phyloP scores from a whole-genome alignment of 768 basidiomycete genomes.

The Auricularia auricula-judae region DNA sequence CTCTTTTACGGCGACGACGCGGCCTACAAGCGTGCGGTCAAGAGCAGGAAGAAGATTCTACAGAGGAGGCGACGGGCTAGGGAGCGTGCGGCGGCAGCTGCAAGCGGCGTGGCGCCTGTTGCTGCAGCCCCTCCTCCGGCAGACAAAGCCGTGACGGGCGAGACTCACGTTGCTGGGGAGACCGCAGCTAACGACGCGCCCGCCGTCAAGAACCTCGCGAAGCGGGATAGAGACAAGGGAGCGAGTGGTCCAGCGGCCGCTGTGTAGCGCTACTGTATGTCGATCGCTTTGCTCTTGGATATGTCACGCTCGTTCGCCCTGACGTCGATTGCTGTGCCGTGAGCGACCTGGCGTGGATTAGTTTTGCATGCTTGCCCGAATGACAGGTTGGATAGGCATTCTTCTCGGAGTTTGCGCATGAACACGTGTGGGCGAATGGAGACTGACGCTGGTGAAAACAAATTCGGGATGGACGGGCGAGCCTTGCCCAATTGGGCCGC shows the following conservation, averaged over 20 bases:
- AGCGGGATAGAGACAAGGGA: slow-evolving; percentile 2
- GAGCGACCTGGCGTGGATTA: neutral
- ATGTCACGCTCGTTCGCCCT: neutral
- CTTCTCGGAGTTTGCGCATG: too few species aligned
- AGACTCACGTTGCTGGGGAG: slow-evolving; percentile 3
- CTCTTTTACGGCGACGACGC: slow-evolving; percentile 81
- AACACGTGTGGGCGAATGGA: too few species aligned
- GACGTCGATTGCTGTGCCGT: neutral
- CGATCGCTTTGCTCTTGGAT: neutral
- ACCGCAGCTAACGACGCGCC: slow-evolving; percentile 5
- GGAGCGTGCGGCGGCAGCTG: slow-evolving; percentile 53
- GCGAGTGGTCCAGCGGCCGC: neutral
- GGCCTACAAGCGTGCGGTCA: slow-evolving; percentile 51
- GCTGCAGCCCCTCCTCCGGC: slow-evolving; percentile 7
- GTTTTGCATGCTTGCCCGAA: neutral
- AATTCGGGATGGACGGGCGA: neutral
- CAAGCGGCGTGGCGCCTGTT: slow-evolving; percentile 24
- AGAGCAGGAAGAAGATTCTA: slow-evolving; percentile 70
- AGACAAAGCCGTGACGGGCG: slow-evolving; percentile 4
- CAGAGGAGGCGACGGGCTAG: slow-evolving; percentile 56
- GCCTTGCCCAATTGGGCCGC: neutral
- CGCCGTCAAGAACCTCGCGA: slow-evolving; percentile 1
- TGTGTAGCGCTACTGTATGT: neutral
- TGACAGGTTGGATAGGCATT: neutral
- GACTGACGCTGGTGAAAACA: neutral